phyloP scores from a whole-genome alignment of 2,329 filamentous ascomycete species.

The Helicocarpus griseus region DNA sequence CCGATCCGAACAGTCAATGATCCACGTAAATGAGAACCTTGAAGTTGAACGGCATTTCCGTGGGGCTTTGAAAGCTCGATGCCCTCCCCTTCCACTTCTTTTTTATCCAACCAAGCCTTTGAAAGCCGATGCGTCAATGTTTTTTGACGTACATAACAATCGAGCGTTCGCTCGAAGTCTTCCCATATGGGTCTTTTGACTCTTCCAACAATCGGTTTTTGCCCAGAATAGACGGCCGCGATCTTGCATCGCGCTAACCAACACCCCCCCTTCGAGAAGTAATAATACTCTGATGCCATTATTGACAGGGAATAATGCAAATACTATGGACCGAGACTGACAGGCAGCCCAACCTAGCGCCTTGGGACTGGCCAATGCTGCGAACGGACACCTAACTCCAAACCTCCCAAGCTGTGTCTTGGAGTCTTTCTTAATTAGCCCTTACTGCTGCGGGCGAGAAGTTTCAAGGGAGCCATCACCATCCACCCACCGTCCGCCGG shows the following conservation, averaged over 20 bases:
- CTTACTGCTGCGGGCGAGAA: background rate
- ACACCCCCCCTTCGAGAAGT: background rate
- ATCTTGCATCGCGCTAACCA: background rate
- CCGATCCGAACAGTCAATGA: background rate
- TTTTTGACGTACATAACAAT: no score
- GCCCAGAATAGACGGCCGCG: background rate
- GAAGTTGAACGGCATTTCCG: background rate
- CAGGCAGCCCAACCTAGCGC: background rate
- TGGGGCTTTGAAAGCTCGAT: background rate
- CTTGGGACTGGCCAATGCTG: background rate
- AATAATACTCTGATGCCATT: background rate
- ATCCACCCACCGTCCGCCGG: background rate
- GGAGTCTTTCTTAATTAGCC: background rate
- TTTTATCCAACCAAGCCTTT: no score
- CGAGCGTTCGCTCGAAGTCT: no score
- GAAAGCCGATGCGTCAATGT: no score
- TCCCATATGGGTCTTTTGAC: no score
- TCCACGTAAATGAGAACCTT: background rate
- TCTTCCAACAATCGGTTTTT: no score
- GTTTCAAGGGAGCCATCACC: background rate
- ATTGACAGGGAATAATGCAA: background rate
- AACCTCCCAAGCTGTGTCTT: background rate
- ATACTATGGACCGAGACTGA: no score
- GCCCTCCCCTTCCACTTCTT: background rate
- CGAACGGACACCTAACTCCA: background rate